Percentiles rank a stretch among this genome's conserved stretches.
phyloP scores from a whole-genome alignment of 129 eudicot species.

The Centella asiatica region DNA sequence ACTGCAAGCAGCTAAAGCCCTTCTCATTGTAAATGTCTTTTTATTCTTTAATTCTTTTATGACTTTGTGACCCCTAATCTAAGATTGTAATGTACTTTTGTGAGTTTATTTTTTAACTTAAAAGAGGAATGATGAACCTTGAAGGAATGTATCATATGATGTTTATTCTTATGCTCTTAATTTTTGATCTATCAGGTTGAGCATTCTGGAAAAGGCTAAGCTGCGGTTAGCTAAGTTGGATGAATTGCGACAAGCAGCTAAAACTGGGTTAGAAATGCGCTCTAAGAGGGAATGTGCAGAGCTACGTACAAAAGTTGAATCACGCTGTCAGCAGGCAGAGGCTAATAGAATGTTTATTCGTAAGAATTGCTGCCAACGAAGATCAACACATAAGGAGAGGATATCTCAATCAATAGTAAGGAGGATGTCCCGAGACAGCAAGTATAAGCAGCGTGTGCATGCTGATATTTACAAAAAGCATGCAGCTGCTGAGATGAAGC shows the following conservation, averaged over 20 bases:
- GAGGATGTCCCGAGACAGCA: constrained; percentile 69
- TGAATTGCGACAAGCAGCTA: constrained; percentile 90
- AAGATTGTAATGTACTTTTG: too few relatives aligned
- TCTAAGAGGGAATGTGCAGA: constrained; percentile 63
- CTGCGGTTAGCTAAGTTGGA: constrained; percentile 86
- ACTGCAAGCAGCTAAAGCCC: too few relatives aligned
- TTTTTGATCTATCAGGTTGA: constrained; percentile 40
- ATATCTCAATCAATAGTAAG: constrained; percentile 54
- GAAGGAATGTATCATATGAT: too few relatives aligned
- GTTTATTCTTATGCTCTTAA: too few relatives aligned
- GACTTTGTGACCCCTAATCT: too few relatives aligned
- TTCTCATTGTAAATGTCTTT: too few relatives aligned
- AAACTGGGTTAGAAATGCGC: constrained; percentile 65
- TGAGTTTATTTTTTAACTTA: too few relatives aligned
- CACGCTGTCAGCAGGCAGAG: constrained; percentile 80
- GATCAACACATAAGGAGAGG: constrained; percentile 68
- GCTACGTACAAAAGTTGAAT: constrained; percentile 76
- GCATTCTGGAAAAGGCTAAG: constrained; percentile 82
- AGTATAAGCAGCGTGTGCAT: constrained; percentile 79
- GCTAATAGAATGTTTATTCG: constrained; percentile 72
- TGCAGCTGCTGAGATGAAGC: constrained; percentile 86
- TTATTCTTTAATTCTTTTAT: too few relatives aligned
- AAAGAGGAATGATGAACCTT: too few relatives aligned
- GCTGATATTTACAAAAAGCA: constrained; percentile 87
- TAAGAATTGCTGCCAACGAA: constrained; percentile 51